A percentile compares a stretch with the other conserved stretches of the same genome.
Evolutionary conservation across 1,139 yeast species (phyloP).

Genomic region (Candida glucosophila): DNA sequence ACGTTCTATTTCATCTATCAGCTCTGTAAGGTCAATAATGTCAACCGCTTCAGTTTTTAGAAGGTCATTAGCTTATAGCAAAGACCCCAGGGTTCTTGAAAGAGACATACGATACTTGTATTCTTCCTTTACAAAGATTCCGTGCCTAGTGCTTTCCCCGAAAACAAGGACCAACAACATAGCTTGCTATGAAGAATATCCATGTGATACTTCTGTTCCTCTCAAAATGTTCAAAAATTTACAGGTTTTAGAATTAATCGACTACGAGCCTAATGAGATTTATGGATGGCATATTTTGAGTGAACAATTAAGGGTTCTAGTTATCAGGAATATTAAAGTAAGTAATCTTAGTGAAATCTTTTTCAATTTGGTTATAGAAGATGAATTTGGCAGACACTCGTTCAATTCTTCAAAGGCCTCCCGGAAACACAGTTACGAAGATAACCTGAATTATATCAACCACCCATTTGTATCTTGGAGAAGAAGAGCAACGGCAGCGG

Average conservation of each 20-base stretch:
- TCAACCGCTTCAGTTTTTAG: slow-evolving; percentile 38
- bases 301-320: slow-evolving; percentile 47
- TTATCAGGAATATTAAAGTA: slow-evolving; percentile 42
- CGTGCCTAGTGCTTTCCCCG: slow-evolving; percentile 53
- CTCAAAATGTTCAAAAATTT: slow-evolving; percentile 50
- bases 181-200: slow-evolving; percentile 59
- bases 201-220: slow-evolving; percentile 65
- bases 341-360: slow-evolving; percentile 43
- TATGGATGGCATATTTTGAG: slow-evolving; percentile 58
- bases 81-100: slow-evolving; percentile 35
- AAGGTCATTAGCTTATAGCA: slow-evolving; percentile 27
- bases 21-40: slow-evolving; percentile 51
- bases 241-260: slow-evolving; percentile 51
- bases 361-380: slow-evolving; percentile 46
- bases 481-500: slow-evolving; percentile 20
- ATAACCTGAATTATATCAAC: no score
- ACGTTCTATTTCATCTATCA: slow-evolving; percentile 53
- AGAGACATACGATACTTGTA: slow-evolving; percentile 50
- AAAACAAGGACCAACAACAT: slow-evolving; percentile 49
- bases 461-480: slow-evolving; percentile 12
- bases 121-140: slow-evolving; percentile 59
- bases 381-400: slow-evolving; percentile 39
- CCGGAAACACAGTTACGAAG: no score
- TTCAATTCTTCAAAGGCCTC: slow-evolving; percentile 12
- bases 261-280: slow-evolving; percentile 55